Conservation (phyloP, 2,329 filamentous ascomycete genomes). For the Fusarium keratoplasticum region DNA sequence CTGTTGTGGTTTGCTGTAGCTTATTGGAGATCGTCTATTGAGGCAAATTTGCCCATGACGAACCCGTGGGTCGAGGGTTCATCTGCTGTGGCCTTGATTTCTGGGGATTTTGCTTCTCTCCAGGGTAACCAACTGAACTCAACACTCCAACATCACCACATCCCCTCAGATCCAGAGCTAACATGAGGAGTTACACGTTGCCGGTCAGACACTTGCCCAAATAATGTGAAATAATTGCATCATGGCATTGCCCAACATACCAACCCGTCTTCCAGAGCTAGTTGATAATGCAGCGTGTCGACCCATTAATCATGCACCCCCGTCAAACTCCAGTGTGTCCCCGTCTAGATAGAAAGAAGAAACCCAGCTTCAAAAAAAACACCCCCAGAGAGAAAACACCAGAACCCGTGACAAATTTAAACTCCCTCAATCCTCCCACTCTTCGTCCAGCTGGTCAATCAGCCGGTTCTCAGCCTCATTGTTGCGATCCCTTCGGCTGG, state of each 20-base stretch:
- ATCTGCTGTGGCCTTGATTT: neutral
- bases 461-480: slow-evolving; percentile 90
- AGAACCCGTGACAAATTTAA: slow-evolving; percentile 2
- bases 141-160: neutral
- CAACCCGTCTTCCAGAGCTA: slow-evolving; percentile 13
- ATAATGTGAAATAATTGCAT: neutral
- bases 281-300: slow-evolving; percentile 22
- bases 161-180: neutral
- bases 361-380: slow-evolving; percentile 13
- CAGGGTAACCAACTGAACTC: neutral
- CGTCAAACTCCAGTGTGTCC: slow-evolving; percentile 39
- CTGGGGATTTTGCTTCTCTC: neutral
- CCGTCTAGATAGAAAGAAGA: slow-evolving; percentile 29
- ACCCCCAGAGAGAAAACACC: slow-evolving; percentile 2
- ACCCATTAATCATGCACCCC: slow-evolving; percentile 25
- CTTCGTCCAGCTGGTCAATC: slow-evolving; percentile 96
- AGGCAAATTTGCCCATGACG: neutral
- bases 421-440: slow-evolving; percentile 82
- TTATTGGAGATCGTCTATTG: neutral
- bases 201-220: neutral
- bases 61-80: neutral
- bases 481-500: slow-evolving; percentile 60
- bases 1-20: neutral
- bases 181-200: neutral
- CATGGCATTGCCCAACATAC: slow-evolving; percentile 29